Base-by-base conservation (phyloP, 371 early-diverging fungal species). In the Antonospora locustae region DNA sequence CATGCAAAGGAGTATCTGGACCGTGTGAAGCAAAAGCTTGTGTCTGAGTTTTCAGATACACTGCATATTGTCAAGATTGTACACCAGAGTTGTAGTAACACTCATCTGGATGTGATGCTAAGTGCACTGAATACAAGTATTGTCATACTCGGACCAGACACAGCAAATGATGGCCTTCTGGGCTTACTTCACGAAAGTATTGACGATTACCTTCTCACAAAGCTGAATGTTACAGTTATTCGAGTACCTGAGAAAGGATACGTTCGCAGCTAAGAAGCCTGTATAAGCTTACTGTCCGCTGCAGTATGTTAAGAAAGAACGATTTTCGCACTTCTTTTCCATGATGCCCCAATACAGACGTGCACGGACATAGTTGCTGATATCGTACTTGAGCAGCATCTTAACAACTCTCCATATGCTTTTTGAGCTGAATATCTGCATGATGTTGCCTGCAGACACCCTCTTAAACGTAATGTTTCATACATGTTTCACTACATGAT, bases 131-230 rank as follows among this genome's bases (percentile, higher is more conserved):
- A 41, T 41, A 22, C 20, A 11, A 22, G 20, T 9, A 6, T 41
- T 41, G 41, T 41, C 20, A 41, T 41, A 41, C 20, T 41, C 17
- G 41, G 41, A 17, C 41, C 41, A 11, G 41, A 41, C 20, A 41
- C 41, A 16, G 9, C 7, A 9, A 41, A 7, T 7, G 16, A 41
- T 41, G 11, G 41, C 14, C 41, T 41, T 11, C 14, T 7, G 6
- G 14, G 14, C 14, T 11, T 9, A 7, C 20, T 41, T 11, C 6
- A 11, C 5, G 14, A 16, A 11, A 5, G 5, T 41, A 17, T 41
- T 17, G 41, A 41, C 41, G 16, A 6, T 17, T 41, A 17, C 41
- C 9, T 41, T 17, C 6, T 14, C 7, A 41, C 14, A 6, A 22
- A 41, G 5, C 14, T 41, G 14, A 16, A 16, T 41, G 20, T 41